Evolutionary conservation across 495 filamentous ascomycete genomes (phyloP).

Genomic region (Tricharina praecox): DNA sequence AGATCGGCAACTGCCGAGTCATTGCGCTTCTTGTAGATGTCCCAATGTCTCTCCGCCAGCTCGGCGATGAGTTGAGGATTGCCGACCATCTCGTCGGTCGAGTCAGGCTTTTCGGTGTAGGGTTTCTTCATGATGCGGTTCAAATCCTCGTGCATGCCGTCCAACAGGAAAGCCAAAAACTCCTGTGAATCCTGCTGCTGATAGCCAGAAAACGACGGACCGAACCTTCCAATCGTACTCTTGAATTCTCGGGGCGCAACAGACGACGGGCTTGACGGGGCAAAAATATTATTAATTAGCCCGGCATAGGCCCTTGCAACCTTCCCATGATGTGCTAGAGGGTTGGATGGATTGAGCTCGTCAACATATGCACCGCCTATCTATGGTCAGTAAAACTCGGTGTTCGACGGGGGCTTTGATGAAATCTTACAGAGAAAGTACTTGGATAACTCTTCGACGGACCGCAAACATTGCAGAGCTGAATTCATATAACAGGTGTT

Average conservation of each 20-base stretch:
- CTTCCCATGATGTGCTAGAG: constrained; percentile 63
- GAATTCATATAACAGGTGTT: constrained; percentile 99
- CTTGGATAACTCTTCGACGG: constrained; percentile 73
- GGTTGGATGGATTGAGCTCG: constrained; percentile 71
- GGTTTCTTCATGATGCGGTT: constrained; percentile 91
- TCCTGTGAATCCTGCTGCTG: constrained; percentile 96
- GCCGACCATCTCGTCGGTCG: constrained; percentile 87
- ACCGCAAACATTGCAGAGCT: constrained; percentile 80
- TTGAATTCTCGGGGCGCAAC: constrained; percentile 67
- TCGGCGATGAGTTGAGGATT: constrained; percentile 57
- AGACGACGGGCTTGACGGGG: constrained; percentile 39
- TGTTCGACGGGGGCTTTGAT: no score
- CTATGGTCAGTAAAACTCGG: no score
- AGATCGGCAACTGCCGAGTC: constrained; percentile 89
- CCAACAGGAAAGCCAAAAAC: constrained; percentile 88
- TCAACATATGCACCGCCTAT: constrained; percentile 47
- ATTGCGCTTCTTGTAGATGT: constrained; percentile 81
- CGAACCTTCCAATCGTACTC: constrained; percentile 56
- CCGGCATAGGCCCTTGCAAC: constrained; percentile 66
- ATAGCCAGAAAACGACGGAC: constrained; percentile 77
- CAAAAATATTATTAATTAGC: constrained; percentile 58
- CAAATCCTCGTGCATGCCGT: constrained; percentile 85
- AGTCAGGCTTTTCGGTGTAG: constrained; percentile 94
- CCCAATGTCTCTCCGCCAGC: constrained; percentile 74
- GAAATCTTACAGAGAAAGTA: constrained; percentile 70